A percentile compares a stretch with the other conserved stretches of the same genome.
Conservation (phyloP, 305 asterid genomes). For the Solanum aculeatissimum region DNA sequence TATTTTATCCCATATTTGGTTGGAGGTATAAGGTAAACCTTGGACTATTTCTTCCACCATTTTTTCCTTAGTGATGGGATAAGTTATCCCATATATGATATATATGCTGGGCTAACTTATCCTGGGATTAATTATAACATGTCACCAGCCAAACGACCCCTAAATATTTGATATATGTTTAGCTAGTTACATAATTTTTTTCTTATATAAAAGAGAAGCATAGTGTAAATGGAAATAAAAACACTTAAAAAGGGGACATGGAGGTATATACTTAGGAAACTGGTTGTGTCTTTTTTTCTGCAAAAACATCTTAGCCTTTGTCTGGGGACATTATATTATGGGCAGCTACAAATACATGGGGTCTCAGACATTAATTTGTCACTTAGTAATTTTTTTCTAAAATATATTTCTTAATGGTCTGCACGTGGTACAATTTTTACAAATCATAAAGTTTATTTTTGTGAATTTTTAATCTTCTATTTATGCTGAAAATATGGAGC, state of each 20-base stretch:
- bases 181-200: too few relatives aligned
- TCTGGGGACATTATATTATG: constrained; percentile 10
- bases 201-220: neutral
- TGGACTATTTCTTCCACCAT: too few relatives aligned
- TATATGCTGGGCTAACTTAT: too few relatives aligned
- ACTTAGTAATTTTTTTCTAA: neutral
- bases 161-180: too few relatives aligned
- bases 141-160: too few relatives aligned
- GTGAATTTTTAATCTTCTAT: neutral
- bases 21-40: too few relatives aligned
- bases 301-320: neutral
- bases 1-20: too few relatives aligned
- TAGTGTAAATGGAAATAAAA: neutral
- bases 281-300: neutral
- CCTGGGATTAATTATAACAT: too few relatives aligned
- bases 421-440: neutral
- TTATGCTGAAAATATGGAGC: neutral
- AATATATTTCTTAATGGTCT: neutral
- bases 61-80: too few relatives aligned
- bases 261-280: constrained; percentile 13
- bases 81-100: too few relatives aligned
- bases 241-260: constrained; percentile 6
- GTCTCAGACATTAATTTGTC: constrained; percentile 1
- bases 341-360: constrained; percentile 4
- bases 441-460: neutral